Conservation (phyloP, 2,329 filamentous ascomycete genomes). For the Colletotrichum sp. region DNA sequence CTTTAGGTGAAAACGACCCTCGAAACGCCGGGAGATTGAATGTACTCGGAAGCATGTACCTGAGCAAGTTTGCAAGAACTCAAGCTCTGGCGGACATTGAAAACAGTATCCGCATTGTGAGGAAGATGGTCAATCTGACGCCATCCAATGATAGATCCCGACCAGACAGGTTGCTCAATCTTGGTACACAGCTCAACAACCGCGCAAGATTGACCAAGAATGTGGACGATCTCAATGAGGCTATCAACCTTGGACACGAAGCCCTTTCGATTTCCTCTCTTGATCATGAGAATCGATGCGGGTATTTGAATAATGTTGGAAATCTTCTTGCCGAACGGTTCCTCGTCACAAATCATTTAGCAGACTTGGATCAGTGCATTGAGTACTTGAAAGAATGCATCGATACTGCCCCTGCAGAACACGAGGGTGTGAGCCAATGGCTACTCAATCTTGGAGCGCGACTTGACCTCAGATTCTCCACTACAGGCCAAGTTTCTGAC, state of each 20-base stretch:
- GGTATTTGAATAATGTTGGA: not conserved
- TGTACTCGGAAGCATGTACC: not conserved
- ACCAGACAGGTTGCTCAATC: not conserved
- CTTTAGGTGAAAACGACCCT: not conserved
- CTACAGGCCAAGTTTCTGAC: rapidly evolving
- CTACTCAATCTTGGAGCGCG: not conserved
- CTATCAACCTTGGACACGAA: not conserved
- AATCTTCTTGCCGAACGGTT: not conserved
- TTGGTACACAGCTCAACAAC: rapidly evolving
- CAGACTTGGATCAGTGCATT: not conserved
- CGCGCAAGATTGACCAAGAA: rapidly evolving
- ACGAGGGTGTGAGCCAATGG: no score
- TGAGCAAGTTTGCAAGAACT: not conserved
- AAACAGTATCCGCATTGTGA: rapidly evolving
- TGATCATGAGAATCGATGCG: not conserved
- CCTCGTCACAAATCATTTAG: rapidly evolving
- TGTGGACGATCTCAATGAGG: not conserved
- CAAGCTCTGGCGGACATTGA: not conserved
- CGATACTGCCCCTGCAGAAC: not conserved
- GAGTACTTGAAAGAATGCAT: no score
- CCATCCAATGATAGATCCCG: rapidly evolving
- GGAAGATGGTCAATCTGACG: rapidly evolving
- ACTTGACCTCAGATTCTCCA: not conserved
- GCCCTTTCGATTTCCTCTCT: rapidly evolving
- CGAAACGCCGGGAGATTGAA: not conserved